Percentiles rank a stretch among this genome's conserved stretches.
phyloP scores from a whole-genome alignment of 768 basidiomycete genomes.

The Agrocybe pediades region DNA sequence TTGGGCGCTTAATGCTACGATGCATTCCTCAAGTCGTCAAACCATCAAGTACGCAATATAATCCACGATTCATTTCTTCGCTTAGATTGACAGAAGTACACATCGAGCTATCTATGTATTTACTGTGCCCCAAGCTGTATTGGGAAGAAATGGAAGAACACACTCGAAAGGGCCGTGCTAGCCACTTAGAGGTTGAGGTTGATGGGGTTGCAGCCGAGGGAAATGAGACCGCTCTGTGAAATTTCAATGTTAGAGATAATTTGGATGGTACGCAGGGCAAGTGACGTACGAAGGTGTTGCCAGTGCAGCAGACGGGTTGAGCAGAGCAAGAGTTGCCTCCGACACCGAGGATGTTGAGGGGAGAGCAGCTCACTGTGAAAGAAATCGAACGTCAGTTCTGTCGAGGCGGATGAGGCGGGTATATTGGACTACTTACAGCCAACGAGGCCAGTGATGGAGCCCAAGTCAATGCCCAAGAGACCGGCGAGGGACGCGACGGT shows the following conservation, averaged over 20 bases:
- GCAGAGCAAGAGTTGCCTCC: conserved; percentile 5
- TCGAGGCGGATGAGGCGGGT: neutral
- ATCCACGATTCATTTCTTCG: no score
- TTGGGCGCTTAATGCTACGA: no score
- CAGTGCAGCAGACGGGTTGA: conserved; percentile 13
- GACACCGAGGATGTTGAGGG: neutral
- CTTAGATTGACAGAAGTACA: no score
- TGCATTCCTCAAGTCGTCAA: no score
- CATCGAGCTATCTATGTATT: no score
- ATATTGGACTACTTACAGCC: conserved; percentile 5
- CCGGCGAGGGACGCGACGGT: conserved; percentile 3
- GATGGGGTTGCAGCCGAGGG: conserved; percentile 9
- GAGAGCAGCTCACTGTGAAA: neutral
- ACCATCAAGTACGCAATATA: no score
- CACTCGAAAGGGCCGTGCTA: neutral
- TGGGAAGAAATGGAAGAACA: neutral
- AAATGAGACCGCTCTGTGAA: neutral
- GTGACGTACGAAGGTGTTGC: conserved; percentile 8
- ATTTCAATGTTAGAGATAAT: neutral
- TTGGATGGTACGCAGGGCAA: neutral
- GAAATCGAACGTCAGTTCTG: neutral
- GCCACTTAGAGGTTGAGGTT: conserved; percentile 1
- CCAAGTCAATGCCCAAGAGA: conserved; percentile 10
- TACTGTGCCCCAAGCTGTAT: no score
- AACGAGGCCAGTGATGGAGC: conserved; percentile 12